Conservation (phyloP, 1,284 basidiomycete genomes). For the Clitocybe nebularis region DNA sequence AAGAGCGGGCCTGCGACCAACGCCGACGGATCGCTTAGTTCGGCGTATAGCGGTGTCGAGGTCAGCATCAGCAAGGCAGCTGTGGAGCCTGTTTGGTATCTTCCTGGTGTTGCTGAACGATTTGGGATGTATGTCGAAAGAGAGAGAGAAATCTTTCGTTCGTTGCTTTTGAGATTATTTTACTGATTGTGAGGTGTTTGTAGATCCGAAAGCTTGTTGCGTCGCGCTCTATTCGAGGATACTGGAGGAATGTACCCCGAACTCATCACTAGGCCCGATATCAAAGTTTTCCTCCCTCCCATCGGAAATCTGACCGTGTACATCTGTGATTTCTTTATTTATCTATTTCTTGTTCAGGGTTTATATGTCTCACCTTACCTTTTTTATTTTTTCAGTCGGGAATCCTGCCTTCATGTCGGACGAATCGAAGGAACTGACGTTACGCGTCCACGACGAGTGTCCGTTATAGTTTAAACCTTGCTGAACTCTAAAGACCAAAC, state of each 20-base stretch:
- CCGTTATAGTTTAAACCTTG: too few relatives aligned
- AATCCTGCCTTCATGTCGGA: conserved; percentile 78
- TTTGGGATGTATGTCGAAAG: conserved; percentile 86
- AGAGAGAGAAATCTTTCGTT: conserved; percentile 5
- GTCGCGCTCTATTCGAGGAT: conserved; percentile 91
- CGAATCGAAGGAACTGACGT: conserved; percentile 80
- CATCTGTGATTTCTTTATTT: conserved; percentile 61
- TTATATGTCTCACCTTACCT: neutral
- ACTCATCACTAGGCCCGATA: conserved; percentile 90
- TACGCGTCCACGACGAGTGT: conserved; percentile 95
- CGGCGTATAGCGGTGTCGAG: conserved; percentile 80
- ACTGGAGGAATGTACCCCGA: conserved; percentile 97
- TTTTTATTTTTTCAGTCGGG: conserved; percentile 51
- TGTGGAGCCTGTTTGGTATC: conserved; percentile 91
- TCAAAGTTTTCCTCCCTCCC: conserved; percentile 94
- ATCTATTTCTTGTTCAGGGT: neutral
- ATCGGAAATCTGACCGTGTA: conserved; percentile 92
- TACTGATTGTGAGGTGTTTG: neutral
- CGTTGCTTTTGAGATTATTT: conserved; percentile 7
- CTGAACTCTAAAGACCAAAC: too few relatives aligned
- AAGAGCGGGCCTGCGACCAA: conserved; percentile 58
- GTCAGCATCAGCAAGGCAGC: conserved; percentile 85
- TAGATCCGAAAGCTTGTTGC: conserved; percentile 80
- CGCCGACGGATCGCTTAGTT: conserved; percentile 55
- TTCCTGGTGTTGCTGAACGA: conserved; percentile 89